These are phyloP conservation scores for Petunia secreta DNA, from an alignment of 257 asterid genomes.

Conservation along the genomic window DNA sequence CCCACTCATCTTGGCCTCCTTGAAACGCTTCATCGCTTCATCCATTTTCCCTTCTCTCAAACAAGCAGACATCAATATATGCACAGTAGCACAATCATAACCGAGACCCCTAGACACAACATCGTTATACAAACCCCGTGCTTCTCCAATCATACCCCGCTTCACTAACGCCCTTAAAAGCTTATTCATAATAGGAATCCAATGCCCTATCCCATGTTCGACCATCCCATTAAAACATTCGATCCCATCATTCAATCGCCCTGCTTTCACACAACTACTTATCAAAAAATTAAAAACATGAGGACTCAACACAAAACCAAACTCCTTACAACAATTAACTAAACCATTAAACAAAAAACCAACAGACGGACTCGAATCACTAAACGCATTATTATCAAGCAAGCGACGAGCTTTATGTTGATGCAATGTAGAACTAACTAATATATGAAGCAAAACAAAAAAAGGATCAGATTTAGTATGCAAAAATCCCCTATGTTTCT, in stretches of 20 bases:
- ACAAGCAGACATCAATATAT: slow-evolving; percentile 65
- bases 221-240: slow-evolving; percentile 57
- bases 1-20: slow-evolving; percentile 55
- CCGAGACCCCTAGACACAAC: slow-evolving; percentile 39
- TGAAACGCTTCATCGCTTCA: slow-evolving; percentile 59
- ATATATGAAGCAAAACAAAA: slow-evolving; percentile 70
- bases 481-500: slow-evolving; percentile 45
- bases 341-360: slow-evolving; percentile 46
- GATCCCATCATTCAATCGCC: slow-evolving; percentile 59
- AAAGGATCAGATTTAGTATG: slow-evolving; percentile 57
- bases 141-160: slow-evolving; percentile 50
- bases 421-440: slow-evolving; percentile 52
- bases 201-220: slow-evolving; percentile 42
- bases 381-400: slow-evolving; percentile 41
- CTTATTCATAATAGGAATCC: slow-evolving; percentile 40
- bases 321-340: slow-evolving; percentile 48
- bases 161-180: slow-evolving; percentile 54
- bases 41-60: slow-evolving; percentile 58
- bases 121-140: slow-evolving; percentile 48
- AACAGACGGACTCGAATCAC: slow-evolving; percentile 54
- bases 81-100: slow-evolving; percentile 58
- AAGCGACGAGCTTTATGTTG: slow-evolving; percentile 42
- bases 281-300: slow-evolving; percentile 53
- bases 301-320: slow-evolving; percentile 50
- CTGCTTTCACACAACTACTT: slow-evolving; percentile 57